Evolutionary conservation across 257 asterid species (phyloP), one percentile per base, ranked within the genome.

Genomic region (Osmanthus fragrans): DNA sequence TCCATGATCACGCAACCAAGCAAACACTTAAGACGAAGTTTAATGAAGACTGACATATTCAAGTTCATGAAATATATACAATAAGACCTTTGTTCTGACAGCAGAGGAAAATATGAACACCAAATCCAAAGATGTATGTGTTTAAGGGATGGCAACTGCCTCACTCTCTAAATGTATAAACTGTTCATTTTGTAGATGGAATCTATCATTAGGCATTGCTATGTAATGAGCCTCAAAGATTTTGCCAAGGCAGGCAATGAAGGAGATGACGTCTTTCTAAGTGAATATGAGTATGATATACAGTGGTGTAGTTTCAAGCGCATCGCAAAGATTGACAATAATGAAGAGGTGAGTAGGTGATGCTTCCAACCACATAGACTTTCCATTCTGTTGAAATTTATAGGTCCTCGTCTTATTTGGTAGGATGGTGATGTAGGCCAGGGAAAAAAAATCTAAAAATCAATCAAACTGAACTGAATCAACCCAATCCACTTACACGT

Each of bases 251-350:
- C 96, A 39, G 68, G 75, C 83, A 85, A 88, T 83, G 98, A 80
- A 1, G 98, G 99, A 71, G 99, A 95, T 85, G 98, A 93, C 79
- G 92, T 95, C 77, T 93, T 93, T 80, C 78, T 93, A n/a, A 91
- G 98, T 81, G 99, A 95, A 82, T 95, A 95, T 68, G 98, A 95
- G 79, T 92, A 95, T 71, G 97, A 93, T 64, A 77, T 90, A 47
- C 87, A 64, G 29, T 95, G 96, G 96, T 92, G 87, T 70, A 93
- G 90, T 81, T 95, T 92, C 91, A 95, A 93, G 85, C 94, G 94
- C 79, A 88, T 95, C 75, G 91, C 93, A 5, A 96, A 91, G 80
- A 83, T 85, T 51, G 92, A 88, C 74, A 84, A 84, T 70, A 32
- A 40, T 74, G 89, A 85, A 71, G 88, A 88, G 85, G 99, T 91